Base-by-base conservation (phyloP, 352 stramenopile genomes). In the Phytopythium mirpurense region DNA sequence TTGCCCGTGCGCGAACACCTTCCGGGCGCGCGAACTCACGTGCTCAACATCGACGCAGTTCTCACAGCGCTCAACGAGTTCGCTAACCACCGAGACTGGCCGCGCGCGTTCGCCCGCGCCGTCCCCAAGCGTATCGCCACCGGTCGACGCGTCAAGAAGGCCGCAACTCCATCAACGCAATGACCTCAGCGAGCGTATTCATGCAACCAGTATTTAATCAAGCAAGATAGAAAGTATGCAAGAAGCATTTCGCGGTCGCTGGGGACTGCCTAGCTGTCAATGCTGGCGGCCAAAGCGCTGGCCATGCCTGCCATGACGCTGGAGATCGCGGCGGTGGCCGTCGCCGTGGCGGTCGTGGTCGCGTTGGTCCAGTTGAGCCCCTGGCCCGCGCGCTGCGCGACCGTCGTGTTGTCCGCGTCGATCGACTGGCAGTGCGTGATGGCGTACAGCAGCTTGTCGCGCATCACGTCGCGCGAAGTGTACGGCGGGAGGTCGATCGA, bases 361-460 rank as follows among this genome's bases (percentile, higher is more conserved):
- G 73, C 24, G 31, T 73, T 83, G 10, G 78, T 93, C 85, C 83
- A 95, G 48, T 93, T 95, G 41, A 95, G 75, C 5, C 83, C 83
- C 57, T 95, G 85, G 12, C 83, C 85, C 10, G 82, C 83, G 40
- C 85, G 78, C 68, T 95, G 85, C 10, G 83, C 85, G n/a, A 94
- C 80, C 0, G 83, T 93, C 47, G 85, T 95, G 59, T 94, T 94
- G 64, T 95, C 85, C 1, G 85, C 85, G 41, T 94, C 85, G 48
- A 94, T 93, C 3, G 81, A 91, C 51, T 90, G 81, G 58, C 85
- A 95, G 55, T 95, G 77, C 11, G 82, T 93, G 59, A 95, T 95
- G 29, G 85, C 85, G 62, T 95, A 95, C 57, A 95, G 61, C 10
- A 95, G 62, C 53, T 91, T 90, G 48, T 93, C 83, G 15, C 61